phyloP scores from a whole-genome alignment of 345 rosid species.

The Zanthoxylum bungeanum region DNA sequence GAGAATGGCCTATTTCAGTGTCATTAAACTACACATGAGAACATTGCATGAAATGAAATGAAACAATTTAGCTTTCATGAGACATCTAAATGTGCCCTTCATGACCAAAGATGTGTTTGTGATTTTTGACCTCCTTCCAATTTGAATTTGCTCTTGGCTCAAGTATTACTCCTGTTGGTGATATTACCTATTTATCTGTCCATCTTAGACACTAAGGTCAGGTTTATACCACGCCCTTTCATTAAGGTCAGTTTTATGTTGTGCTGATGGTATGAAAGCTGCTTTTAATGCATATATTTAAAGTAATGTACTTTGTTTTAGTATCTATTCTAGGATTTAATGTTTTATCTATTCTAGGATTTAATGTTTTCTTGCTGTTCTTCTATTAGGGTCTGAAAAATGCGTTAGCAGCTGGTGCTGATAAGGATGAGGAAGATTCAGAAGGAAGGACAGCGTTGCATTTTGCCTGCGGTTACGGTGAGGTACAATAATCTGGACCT shows the following conservation, averaged over 20 bases:
- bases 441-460: constrained; percentile 98
- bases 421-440: constrained; percentile 95
- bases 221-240: not conserved
- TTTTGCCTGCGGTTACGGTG: constrained; percentile 99
- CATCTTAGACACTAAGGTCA: not conserved
- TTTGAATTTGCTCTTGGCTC: not conserved
- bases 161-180: not conserved
- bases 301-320: not conserved
- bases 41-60: not conserved
- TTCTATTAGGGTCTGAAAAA: constrained; percentile 67
- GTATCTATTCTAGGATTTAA: not conserved
- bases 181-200: not conserved
- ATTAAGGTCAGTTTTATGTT: not conserved
- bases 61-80: not conserved
- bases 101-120: not conserved
- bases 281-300: not conserved
- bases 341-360: too few relatives aligned
- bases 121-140: not conserved
- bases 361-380: constrained; percentile 4
- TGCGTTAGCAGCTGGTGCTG: constrained; percentile 82
- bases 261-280: not conserved
- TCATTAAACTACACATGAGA: not conserved
- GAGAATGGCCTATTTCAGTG: not conserved
- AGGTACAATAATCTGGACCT: constrained; percentile 46
- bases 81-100: not conserved